Base-by-base conservation (phyloP, 352 stramenopile species). In the Globisporangium nagaii region DNA sequence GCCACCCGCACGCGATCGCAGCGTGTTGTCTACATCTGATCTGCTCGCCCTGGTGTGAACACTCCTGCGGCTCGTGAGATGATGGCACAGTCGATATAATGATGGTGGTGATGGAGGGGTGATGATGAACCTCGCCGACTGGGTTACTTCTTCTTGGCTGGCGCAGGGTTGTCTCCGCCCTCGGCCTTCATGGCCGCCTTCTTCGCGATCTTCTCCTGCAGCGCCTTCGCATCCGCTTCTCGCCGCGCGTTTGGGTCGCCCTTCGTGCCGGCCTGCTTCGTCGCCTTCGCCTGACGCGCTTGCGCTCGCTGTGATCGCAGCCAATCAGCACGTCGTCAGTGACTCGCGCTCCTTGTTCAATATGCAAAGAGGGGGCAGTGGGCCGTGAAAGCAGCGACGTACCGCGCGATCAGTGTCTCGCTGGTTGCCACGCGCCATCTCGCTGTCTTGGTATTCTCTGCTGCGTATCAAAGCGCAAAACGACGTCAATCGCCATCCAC, bases 361-460 rank as follows among this genome's bases (percentile, higher is more conserved):
- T n/a, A n/a, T n/a, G n/a, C n/a, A n/a, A n/a, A n/a, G n/a, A n/a
- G n/a, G n/a, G n/a, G n/a, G n/a, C n/a, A n/a, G n/a, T n/a, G n/a
- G n/a, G n/a, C n/a, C n/a, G n/a, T n/a, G n/a, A n/a, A n/a, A n/a
- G n/a, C n/a, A n/a, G n/a, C n/a, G n/a, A 74, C 74, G 31, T 62
- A 93, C 82, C 48, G 75, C 78, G 41, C 82, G 82, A 50, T 93
- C 82, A 37, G 56, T 57, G 51, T 93, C 82, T 54, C 82, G 74
- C 66, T 93, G 82, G 68, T 93, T 89, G n/a, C 82, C 82, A 60
- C 82, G 82, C 34, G 78, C 82, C 82, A 93, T 90, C 32, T 27
- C 35, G 42, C 4, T 36, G n/a, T 35, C 41, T 47, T 27, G 15
- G 17, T 11, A 32, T 24, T 17, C 15, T 9, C 8, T 25, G 34